Base-by-base conservation (phyloP, 129 eudicot species). In the Sambucus nigra region DNA sequence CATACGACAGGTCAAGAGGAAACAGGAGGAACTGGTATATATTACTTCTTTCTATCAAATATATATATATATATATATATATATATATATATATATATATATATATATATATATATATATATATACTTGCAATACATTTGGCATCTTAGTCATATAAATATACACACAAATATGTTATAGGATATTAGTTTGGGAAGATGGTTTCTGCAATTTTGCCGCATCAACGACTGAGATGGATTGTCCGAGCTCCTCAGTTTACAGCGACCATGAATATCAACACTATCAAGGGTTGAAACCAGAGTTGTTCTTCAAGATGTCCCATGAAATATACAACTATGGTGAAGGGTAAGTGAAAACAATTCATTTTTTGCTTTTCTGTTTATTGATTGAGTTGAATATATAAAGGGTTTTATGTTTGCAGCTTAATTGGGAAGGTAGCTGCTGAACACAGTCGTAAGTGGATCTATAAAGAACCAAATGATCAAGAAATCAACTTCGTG, bases 151-250 rank as follows among this genome's bases (percentile, higher is more conserved):
- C 5, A 31, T 9, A 31, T 31, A 31, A 31, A 31, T 31, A 39
- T 33, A 20, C 20, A 18, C 2, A 25, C 19, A 23, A 15, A 42
- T 4, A 2, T 20, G 11, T 51, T 12, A 7, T 56, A 92, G 99
- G 99, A 92, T 92, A 82, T 68, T 92, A 73, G 99, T 80, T 14
- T 92, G 99, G 99, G 99, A 92, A 74, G 99, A 92, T 75, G 99
- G 99, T n/a, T 92, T 92, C 27, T 92, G 99, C 66, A 86, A 92
- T 33, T 92, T 92, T 67, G 91, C 84, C 5, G 99, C 96, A 5
- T 82, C 99, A 18, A 54, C 96, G 3, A 51, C 74, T 26, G 91
- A 82, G 71, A 80, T 80, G 8, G 73, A 50, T n/a, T 51, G 28
- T 66, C 18, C 78, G 77, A 7, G 94, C 76, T 42, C 65, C 7